A percentile compares a stretch with the other conserved stretches of the same genome.
These are phyloP conservation scores for Lipomyces kockii DNA, from an alignment of 805 yeast genomes.

Conservation along the genomic window DNA sequence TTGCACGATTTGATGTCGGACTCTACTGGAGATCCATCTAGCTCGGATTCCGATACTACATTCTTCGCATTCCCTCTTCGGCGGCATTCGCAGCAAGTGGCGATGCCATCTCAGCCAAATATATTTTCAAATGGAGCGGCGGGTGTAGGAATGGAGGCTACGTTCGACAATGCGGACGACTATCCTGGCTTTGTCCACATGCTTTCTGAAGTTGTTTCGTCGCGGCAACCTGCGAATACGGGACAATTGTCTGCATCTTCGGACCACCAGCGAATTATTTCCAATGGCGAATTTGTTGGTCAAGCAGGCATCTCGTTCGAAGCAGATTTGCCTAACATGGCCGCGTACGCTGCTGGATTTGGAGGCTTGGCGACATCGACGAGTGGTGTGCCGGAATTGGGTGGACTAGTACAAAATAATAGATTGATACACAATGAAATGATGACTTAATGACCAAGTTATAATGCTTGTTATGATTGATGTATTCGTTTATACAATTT, in stretches of 20 bases:
- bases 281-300: neutral
- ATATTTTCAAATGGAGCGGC: neutral
- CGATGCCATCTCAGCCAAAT: neutral
- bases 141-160: neutral
- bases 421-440: neutral
- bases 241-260: neutral
- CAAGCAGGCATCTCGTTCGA: neutral
- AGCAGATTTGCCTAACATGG: neutral
- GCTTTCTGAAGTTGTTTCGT: constrained; percentile 2
- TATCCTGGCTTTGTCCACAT: neutral
- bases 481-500: neutral
- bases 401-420: neutral
- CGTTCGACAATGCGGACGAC: neutral
- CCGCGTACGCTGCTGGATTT: neutral
- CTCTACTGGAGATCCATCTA: neutral
- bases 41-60: neutral
- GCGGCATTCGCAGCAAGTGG: neutral
- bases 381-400: neutral
- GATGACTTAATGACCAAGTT: neutral
- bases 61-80: neutral
- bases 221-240: neutral
- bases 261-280: neutral
- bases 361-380: neutral
- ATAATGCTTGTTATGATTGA: neutral
- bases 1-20: constrained; percentile 6